These are phyloP conservation scores for Pulveroboletus sp. DNA, from an alignment of 768 basidiomycete genomes.

Conservation along the genomic window DNA sequence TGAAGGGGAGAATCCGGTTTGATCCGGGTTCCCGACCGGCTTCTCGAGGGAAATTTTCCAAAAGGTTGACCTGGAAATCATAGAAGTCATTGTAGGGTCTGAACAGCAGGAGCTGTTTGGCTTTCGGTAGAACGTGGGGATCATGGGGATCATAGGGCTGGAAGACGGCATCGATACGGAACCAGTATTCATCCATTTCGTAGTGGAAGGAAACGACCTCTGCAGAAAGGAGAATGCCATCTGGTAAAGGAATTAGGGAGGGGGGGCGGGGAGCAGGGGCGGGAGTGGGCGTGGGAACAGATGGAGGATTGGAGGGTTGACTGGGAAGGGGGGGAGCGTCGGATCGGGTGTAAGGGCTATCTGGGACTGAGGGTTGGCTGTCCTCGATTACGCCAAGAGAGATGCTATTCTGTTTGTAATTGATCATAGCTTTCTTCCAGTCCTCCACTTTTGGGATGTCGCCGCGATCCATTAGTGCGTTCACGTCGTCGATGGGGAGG, in stretches of 20 bases:
- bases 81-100: slow-evolving; percentile 98
- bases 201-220: slow-evolving; percentile 95
- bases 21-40: slow-evolving; percentile 71
- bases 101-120: slow-evolving; percentile 83
- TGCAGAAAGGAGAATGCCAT: slow-evolving; percentile 81
- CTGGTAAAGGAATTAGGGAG: slow-evolving; percentile 53
- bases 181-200: slow-evolving; percentile 97
- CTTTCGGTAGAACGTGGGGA: slow-evolving; percentile 51
- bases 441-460: slow-evolving; percentile 96
- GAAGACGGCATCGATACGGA: slow-evolving; percentile 86
- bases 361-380: slow-evolving; percentile 38
- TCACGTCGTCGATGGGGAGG: slow-evolving; percentile 68
- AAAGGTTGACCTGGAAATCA: slow-evolving; percentile 88
- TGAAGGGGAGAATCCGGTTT: slow-evolving; percentile 84
- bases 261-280: slow-evolving; percentile 30
- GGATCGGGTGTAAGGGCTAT: slow-evolving; percentile 37
- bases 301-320: slow-evolving; percentile 4
- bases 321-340: slow-evolving; percentile 13
- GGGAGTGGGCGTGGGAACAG: slow-evolving; percentile 5
- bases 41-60: slow-evolving; percentile 85
- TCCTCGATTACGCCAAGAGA: slow-evolving; percentile 87
- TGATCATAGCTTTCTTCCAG: slow-evolving; percentile 94
- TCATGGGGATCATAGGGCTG: slow-evolving; percentile 72
- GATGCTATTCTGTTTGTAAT: slow-evolving; percentile 95
- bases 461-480: slow-evolving; percentile 76